Percentiles rank a stretch among this genome's conserved stretches.
phyloP scores from a whole-genome alignment of 1,139 yeast genomes.

The Kodamaea alishanica region DNA sequence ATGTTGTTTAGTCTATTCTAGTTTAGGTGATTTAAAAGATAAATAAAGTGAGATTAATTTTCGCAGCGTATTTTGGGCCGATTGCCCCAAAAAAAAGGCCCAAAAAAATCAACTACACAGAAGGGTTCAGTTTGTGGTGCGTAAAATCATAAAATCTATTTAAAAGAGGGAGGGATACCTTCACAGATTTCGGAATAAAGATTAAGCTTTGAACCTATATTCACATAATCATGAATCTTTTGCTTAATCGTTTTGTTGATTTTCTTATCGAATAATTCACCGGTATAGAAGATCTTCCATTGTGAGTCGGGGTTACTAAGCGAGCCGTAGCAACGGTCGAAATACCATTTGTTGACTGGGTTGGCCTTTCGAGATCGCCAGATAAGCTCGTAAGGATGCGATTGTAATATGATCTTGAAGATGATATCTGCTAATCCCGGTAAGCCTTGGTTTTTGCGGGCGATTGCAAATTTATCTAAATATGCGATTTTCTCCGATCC shows the following conservation, averaged over 20 bases:
- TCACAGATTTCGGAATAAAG: constrained; percentile 32
- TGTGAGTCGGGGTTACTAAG: constrained; percentile 48
- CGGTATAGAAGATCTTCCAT: constrained; percentile 73
- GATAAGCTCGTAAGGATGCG: constrained; percentile 69
- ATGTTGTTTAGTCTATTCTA: neutral
- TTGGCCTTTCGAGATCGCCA: constrained; percentile 87
- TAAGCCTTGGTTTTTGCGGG: constrained; percentile 78
- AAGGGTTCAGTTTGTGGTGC: neutral
- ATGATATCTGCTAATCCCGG: constrained; percentile 92
- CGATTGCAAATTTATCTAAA: constrained; percentile 89
- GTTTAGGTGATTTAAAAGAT: too few species aligned
- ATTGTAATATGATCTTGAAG: constrained; percentile 70
- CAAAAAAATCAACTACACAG: neutral
- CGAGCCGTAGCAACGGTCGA: constrained; percentile 82
- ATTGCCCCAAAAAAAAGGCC: too few species aligned
- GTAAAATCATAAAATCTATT: constrained; percentile 13
- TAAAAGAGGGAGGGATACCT: constrained; percentile 36
- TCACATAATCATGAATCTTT: constrained; percentile 17
- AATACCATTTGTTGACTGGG: constrained; percentile 97
- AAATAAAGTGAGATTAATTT: too few species aligned
- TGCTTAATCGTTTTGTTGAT: constrained; percentile 24
- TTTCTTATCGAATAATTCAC: constrained; percentile 42
- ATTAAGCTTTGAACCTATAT: constrained; percentile 27
- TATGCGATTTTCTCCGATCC: constrained; percentile 50
- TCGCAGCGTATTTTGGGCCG: too few species aligned